Base-by-base conservation (phyloP, 2,329 filamentous ascomycete genomes). In the Neoarthrinium moseri region DNA sequence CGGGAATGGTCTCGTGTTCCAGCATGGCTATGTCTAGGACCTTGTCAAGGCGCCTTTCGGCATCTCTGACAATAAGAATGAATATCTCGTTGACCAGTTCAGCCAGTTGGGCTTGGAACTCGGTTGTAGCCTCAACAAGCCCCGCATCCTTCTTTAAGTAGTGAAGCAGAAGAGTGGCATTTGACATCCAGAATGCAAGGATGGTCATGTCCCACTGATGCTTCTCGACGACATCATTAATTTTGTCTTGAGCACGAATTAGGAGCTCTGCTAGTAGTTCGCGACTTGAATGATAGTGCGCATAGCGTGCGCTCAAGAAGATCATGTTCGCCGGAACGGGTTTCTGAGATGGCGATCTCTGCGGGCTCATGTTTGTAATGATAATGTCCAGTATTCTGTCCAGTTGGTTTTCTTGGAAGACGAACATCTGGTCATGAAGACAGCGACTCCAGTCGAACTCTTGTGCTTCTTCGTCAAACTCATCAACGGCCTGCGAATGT, bases 141-240 rank as follows among this genome's bases (percentile, higher is more conserved):
- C 90, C 91, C 5, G 80, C 72, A 57, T 99, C 94, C 68, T 99
- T 99, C 65, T 96, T 96, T 44, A 99, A 74, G 63, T 99, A 99
- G 66, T 99, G 92, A 43, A 97, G 73, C n/a, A 99, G 72, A 30
- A 99, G 72, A 0, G 94, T 99, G 7, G 90, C 91, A 65, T 99
- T 99, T 2, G 94, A 97, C 60, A 96, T 91, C 94, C 94, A 99
- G 63, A 99, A 99, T 3, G 94, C 94, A 29, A 99, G 74, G 55
- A 99, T 96, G 0, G 94, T 99, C 94, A 99, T 99, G 63, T 99
- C 94, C 94, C 94, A 97, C 63, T 99, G 94, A 61, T 92, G 85
- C 50, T 81, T 81, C 67, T 97, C 94, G n/a, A 99, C 91, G 23
- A 96, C 90, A 48, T 91, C 86, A 62, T 97, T 97, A 58, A 99